Evolutionary conservation across 257 asterid genomes (phyloP), one percentile per base, ranked within the genome.

Genomic region (Ligustrum vulgare): DNA sequence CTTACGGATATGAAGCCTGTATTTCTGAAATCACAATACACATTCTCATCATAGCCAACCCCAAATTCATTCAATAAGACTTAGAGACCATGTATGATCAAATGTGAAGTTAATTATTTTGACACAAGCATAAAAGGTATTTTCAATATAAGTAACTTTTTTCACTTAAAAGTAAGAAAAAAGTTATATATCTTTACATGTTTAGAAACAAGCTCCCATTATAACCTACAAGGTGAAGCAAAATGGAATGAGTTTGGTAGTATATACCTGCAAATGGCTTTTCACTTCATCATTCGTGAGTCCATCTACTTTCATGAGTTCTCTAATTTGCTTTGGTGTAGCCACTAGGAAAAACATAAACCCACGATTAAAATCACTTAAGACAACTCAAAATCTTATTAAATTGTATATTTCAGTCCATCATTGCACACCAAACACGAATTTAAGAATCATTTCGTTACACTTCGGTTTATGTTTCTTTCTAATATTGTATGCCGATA

Each of bases 1-100:
- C 84, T 78, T 82, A 18, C 87, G 81, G 22, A 89, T 72, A 70
- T 87, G 89, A 36, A 91, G 86, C 76, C 97, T 88, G 73, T 82
- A 89, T 77, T 91, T 91, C 97, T 91, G 83, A 54, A 68, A 16
- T 58, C 11, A 33, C 20, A 58, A 58, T 60, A 25, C 18, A 60
- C 34, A 22, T 23, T 22, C 67, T 54, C 25, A 54, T 54, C 56
- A 12, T 45, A 45, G 37, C 7, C 8, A 1, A 45, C 56, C 56
- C n/a, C 6, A 45, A 45, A 45, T 45, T 45, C 20, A 45, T 45
- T 45, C 20, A 41, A 41, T 56, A 56, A 56, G 32, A 56, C 64
- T 6, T 20, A 0, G 32, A 56, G 32, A 56, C 22, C 31, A 56
- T 20, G 32, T 18, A n/a, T 22, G 34, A 16, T 25, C 18, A 60